Percentiles rank a stretch among this genome's conserved stretches.
These are phyloP conservation scores for Arthrobotrys pseudoclavata DNA, from an alignment of 2,329 filamentous ascomycete species.

Conservation along the genomic window DNA sequence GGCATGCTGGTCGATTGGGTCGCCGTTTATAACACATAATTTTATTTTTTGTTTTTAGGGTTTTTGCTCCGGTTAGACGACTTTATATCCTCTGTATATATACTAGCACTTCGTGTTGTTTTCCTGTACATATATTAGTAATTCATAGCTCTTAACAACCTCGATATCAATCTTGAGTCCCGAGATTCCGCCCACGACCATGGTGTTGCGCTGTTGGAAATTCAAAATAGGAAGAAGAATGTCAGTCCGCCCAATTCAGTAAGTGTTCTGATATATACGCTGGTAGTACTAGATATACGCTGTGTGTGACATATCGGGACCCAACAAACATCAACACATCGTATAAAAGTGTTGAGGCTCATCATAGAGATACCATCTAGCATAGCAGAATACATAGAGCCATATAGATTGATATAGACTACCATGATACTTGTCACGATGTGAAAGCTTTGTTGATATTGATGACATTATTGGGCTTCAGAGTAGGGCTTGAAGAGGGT, in stretches of 20 bases:
- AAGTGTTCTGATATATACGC: slow-evolving; percentile 25
- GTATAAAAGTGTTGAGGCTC: neutral
- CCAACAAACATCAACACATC: slow-evolving; percentile 39
- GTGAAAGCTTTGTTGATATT: neutral
- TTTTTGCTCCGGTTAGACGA: too few species aligned
- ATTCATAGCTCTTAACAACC: too few species aligned
- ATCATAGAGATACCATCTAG: neutral
- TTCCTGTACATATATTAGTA: too few species aligned
- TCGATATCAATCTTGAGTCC: too few species aligned
- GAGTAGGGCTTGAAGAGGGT: neutral
- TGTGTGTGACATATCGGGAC: slow-evolving; percentile 36
- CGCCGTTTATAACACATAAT: slow-evolving; percentile 64
- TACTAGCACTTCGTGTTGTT: neutral
- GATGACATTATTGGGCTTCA: slow-evolving; percentile 3
- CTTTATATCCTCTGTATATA: slow-evolving; percentile 3
- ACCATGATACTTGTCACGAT: neutral
- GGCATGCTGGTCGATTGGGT: slow-evolving; percentile 67
- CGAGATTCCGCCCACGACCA: too few species aligned
- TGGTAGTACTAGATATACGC: slow-evolving; percentile 3
- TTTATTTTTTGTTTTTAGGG: neutral
- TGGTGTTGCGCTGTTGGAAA: slow-evolving; percentile 8
- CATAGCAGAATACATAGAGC: neutral
- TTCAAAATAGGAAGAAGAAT: neutral
- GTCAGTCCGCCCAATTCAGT: neutral
- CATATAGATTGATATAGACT: neutral